Evolutionary conservation across 2,329 filamentous ascomycete genomes (phyloP).

Genomic region (Teratosphaeria pseudoeucalypti): DNA sequence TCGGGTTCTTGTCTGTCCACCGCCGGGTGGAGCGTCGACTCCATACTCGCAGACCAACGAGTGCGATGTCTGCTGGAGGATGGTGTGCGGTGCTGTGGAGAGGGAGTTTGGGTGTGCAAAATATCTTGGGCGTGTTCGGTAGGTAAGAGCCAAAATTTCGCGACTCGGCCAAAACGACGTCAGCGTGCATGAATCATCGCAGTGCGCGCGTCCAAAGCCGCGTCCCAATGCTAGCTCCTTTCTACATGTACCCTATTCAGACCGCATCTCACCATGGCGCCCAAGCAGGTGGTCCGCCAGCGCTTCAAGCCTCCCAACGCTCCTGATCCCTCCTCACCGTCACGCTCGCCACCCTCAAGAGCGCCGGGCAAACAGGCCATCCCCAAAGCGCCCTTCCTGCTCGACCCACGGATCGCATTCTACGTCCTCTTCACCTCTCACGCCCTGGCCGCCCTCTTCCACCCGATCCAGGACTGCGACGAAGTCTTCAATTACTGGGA

Average conservation of each 20-base stretch:
- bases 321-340: neutral
- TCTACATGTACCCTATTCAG: neutral
- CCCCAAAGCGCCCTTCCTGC: constrained; percentile 7
- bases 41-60: neutral
- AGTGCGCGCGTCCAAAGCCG: neutral
- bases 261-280: neutral
- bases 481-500: constrained; percentile 99
- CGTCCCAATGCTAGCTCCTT: neutral
- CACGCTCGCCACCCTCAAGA: neutral
- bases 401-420: constrained; percentile 63
- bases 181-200: constrained; percentile 1
- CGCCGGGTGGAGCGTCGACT: neutral
- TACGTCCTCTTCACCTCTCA: constrained; percentile 69
- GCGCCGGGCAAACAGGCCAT: neutral
- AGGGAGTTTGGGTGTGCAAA: neutral
- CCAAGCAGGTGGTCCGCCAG: neutral
- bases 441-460: constrained; percentile 64
- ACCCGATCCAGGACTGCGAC: constrained; percentile 94
- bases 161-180: neutral
- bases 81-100: neutral
- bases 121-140: neutral
- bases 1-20: constrained; percentile 11
- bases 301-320: constrained; percentile 4
- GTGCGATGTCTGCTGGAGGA: neutral
- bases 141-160: neutral